Evolutionary conservation across 208 protist genomes (phyloP), one percentile per base, ranked within the genome.

Genomic region (Wallacemonas sp.): DNA sequence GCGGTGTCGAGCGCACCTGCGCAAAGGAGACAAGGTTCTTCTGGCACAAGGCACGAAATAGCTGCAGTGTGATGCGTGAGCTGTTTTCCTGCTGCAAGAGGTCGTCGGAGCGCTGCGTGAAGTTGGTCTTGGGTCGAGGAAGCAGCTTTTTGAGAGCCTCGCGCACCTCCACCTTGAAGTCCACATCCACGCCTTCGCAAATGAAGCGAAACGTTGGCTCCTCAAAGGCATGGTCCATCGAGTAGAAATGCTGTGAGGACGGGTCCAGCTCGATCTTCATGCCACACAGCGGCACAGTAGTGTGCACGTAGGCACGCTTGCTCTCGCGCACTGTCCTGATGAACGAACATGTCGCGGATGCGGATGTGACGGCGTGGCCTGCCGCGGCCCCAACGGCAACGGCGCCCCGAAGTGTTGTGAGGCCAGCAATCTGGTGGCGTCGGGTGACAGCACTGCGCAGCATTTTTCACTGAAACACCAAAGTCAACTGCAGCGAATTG

Each of bases 141-240:
- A 92, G 39, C 14, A 90, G 17, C 48, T 85, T 77, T 33, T 65
- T 48, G 26, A 96, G 43, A n/a, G 71, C 77, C 27, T 57, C 74
- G n/a, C 88, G 80, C 5, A 96, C 80, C 29, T 93, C 83, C 44
- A 84, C 61, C 62, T 89, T 93, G 52, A 88, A 92, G 67, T 96
- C 91, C 6, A 96, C 77, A 61, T 94, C 91, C 2, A 77, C 58
- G 21, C 91, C 91, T 61, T 93, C 91, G 61, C 77, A 94, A 27
- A 94, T 68, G 76, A 91, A 93, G 38, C 83, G 82, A 48, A 96
- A 87, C 14, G 85, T 92, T 5, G 90, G 87, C 60, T 91, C 85
- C 76, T 96, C 90, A 67, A 93, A 96, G 23, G 90, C 90, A 24
- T 80, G 66, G 52, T 92, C 87, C 74, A 96, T 91, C 26, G 57